phyloP scores from a whole-genome alignment of 495 filamentous ascomycete species.

The Saxophila tyrrhenica region DNA sequence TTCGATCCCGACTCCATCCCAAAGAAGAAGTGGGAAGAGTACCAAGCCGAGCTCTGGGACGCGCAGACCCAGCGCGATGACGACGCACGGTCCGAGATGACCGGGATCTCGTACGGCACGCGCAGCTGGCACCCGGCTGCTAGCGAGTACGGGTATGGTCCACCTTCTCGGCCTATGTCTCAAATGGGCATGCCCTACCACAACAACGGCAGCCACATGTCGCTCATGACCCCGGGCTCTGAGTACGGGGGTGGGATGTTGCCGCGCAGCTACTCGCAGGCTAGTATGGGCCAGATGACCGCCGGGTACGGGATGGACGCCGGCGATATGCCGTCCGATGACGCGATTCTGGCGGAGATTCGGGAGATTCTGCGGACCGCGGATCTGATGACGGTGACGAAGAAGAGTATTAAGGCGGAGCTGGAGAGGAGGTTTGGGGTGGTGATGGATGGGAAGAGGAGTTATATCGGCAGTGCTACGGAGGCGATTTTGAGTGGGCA shows the following conservation, averaged over 20 bases:
- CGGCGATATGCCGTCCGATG: conserved; percentile 60
- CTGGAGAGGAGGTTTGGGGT: conserved; percentile 81
- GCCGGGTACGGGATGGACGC: neutral
- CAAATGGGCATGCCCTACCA: conserved; percentile 51
- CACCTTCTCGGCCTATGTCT: conserved; percentile 58
- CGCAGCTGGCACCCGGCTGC: conserved; percentile 54
- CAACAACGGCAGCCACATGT: neutral
- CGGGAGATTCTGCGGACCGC: conserved; percentile 80
- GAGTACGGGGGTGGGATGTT: neutral
- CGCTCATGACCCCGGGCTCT: neutral
- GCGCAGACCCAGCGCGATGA: conserved; percentile 72
- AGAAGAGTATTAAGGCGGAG: conserved; percentile 94
- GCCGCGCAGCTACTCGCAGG: neutral
- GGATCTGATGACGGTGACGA: conserved; percentile 94
- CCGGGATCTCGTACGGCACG: conserved; percentile 83
- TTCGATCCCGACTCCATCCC: conserved; percentile 90
- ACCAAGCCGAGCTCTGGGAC: conserved; percentile 94
- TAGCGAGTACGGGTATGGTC: conserved; percentile 49
- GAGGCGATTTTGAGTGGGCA: conserved; percentile 64
- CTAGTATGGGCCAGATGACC: too few relatives aligned
- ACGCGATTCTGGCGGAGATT: conserved; percentile 86
- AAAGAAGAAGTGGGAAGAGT: conserved; percentile 98
- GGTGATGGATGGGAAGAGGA: conserved; percentile 63
- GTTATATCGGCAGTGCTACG: conserved; percentile 73
- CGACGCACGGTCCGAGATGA: conserved; percentile 76